A percentile compares a stretch with the other conserved stretches of the same genome.
Evolutionary conservation across 306 rosid species (phyloP).

Genomic region (Prunus davidiana): DNA sequence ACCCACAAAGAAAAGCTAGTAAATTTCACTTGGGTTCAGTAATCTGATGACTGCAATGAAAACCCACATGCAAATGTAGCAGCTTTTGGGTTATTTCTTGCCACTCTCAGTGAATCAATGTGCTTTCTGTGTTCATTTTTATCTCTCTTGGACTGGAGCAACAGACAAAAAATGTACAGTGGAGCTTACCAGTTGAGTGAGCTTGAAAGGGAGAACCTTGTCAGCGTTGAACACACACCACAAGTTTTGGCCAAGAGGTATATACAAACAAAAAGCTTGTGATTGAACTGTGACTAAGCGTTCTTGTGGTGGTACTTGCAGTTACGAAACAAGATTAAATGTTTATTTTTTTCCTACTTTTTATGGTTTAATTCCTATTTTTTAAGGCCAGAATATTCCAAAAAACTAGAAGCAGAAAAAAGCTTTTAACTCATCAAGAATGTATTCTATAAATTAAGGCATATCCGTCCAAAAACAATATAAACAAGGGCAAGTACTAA

Average conservation of each 20-base stretch:
- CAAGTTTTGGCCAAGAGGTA: neutral
- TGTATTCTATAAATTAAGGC: too few species aligned
- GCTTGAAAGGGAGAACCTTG: neutral
- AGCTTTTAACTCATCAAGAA: too few species aligned
- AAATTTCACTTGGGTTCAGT: constrained; percentile 6
- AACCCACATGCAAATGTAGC: neutral
- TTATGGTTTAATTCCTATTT: neutral
- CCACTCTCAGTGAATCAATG: neutral
- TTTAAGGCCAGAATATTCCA: neutral
- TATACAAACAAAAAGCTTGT: neutral
- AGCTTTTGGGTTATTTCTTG: neutral
- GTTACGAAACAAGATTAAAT: too few species aligned
- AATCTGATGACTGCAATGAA: constrained; percentile 15
- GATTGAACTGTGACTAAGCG: neutral
- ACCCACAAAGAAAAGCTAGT: constrained; percentile 13
- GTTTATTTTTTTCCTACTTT: too few species aligned
- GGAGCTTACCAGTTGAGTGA: constrained; percentile 7
- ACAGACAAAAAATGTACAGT: neutral
- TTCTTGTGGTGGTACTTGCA: constrained; percentile 5
- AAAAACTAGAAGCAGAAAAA: too few species aligned
- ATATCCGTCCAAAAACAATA: too few species aligned
- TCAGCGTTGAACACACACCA: constrained; percentile 12
- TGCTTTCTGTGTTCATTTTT: neutral
- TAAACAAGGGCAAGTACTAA: too few species aligned
- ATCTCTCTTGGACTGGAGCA: neutral